Percentiles rank a stretch among this genome's conserved stretches.
phyloP scores from a whole-genome alignment of 2,329 filamentous ascomycete genomes.

The Capronia coronata region DNA sequence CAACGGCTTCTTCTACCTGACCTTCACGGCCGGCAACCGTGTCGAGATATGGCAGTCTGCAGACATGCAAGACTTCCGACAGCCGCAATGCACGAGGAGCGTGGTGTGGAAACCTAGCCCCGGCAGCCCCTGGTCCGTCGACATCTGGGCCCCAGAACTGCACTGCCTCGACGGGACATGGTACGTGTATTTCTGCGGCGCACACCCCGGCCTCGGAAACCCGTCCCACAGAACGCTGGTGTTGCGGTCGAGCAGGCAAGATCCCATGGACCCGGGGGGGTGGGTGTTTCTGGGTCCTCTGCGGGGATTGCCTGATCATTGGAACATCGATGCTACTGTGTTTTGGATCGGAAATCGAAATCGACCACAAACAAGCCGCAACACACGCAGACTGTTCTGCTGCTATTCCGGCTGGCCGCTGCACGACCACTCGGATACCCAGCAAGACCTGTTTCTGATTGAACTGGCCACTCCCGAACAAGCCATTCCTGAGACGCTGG shows the following conservation, averaged over 20 bases:
- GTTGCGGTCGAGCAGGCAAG: constrained; percentile 13
- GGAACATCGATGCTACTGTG: constrained; percentile 27
- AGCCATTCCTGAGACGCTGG: constrained; percentile 14
- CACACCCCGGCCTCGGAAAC: constrained; percentile 24
- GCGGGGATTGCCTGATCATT: constrained; percentile 26
- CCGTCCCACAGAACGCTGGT: constrained; percentile 22
- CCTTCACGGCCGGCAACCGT: constrained; percentile 34
- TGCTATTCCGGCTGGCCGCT: constrained; percentile 28
- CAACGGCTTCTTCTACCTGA: constrained; percentile 32
- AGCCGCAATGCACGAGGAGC: constrained; percentile 23
- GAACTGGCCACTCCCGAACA: constrained; percentile 17
- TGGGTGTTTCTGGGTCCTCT: constrained; percentile 26
- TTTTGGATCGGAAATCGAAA: constrained; percentile 7
- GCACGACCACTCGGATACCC: constrained; percentile 24
- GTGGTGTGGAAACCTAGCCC: constrained; percentile 38
- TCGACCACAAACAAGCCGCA: background rate
- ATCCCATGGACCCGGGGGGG: constrained; percentile 21
- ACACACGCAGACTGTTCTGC: constrained; percentile 15
- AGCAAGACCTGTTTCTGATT: constrained; percentile 27
- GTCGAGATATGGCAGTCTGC: constrained; percentile 34
- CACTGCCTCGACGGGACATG: constrained; percentile 47
- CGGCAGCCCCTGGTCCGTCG: constrained; percentile 39
- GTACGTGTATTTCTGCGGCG: constrained; percentile 46
- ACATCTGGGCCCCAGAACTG: constrained; percentile 53
- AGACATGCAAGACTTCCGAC: constrained; percentile 32